Conservation (phyloP, 441 rosid genomes). For the Adansonia madagascariensis region DNA sequence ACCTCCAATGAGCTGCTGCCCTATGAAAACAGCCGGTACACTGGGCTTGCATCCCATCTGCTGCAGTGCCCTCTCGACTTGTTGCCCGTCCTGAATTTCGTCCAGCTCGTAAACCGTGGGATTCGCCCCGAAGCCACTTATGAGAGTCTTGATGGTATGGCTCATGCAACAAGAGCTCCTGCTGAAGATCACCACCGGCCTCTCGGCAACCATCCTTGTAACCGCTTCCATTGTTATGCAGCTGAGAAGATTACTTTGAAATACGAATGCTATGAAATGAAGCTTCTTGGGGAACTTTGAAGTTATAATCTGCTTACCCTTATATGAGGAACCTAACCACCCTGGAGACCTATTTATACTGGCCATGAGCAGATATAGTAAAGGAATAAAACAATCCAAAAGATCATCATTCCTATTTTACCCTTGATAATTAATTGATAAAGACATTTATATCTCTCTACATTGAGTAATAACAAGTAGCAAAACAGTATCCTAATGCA, state of each 20-base stretch:
- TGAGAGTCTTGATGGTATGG: conserved; percentile 56
- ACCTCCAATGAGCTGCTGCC: conserved; percentile 64
- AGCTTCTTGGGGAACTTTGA: conserved; percentile 14
- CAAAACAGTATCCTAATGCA: conserved; percentile 19
- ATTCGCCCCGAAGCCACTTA: conserved; percentile 57
- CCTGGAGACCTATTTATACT: conserved; percentile 37
- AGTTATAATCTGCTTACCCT: conserved; percentile 22
- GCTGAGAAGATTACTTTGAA: not conserved
- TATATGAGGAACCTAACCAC: conserved; percentile 18
- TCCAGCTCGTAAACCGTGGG: conserved; percentile 64
- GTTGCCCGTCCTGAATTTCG: conserved; percentile 53
- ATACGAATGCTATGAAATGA: not conserved
- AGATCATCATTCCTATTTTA: conserved; percentile 24
- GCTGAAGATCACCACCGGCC: conserved; percentile 72
- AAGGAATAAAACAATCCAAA: conserved; percentile 16
- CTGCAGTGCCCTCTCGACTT: conserved; percentile 52
- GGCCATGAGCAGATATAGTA: conserved; percentile 2
- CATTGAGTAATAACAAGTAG: conserved; percentile 21
- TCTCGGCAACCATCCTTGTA: conserved; percentile 47
- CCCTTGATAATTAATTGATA: conserved; percentile 23
- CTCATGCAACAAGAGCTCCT: conserved; percentile 63
- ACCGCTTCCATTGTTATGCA: conserved; percentile 42
- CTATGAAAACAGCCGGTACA: conserved; percentile 65
- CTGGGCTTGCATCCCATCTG: conserved; percentile 49
- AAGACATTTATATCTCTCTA: conserved; percentile 4